Percentiles rank a stretch among this genome's conserved stretches.
These are phyloP conservation scores for Penicillium sp. DNA, from an alignment of 2,329 filamentous ascomycete genomes.

Conservation along the genomic window DNA sequence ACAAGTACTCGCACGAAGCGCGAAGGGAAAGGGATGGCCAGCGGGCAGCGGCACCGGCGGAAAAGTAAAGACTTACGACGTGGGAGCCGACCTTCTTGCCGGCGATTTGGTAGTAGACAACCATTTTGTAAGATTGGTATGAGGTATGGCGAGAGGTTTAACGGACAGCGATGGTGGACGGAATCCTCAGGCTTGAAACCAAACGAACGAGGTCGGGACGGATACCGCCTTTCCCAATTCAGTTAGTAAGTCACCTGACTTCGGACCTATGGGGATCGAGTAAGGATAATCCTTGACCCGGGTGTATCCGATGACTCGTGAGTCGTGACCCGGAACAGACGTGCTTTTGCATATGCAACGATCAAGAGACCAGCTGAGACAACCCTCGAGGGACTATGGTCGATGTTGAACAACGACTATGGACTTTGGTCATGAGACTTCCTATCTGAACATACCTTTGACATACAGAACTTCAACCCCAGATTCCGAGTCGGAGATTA, in stretches of 20 bases:
- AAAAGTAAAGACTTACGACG: slow-evolving; percentile 41
- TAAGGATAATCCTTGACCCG: not conserved
- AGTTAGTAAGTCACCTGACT: slow-evolving; percentile 19
- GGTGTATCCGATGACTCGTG: slow-evolving; percentile 13
- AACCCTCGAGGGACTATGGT: not conserved
- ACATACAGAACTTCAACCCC: not conserved
- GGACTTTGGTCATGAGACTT: not conserved
- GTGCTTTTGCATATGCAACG: not conserved
- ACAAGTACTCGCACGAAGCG: slow-evolving; percentile 13
- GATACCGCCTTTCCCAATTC: slow-evolving; percentile 20
- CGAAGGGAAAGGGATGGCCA: slow-evolving; percentile 23
- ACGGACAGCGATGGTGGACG: slow-evolving; percentile 28
- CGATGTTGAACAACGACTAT: not conserved
- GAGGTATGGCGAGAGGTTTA: slow-evolving; percentile 22
- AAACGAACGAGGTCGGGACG: slow-evolving; percentile 26
- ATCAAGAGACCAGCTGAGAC: not conserved
- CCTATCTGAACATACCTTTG: not conserved
- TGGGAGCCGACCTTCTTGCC: slow-evolving; percentile 53
- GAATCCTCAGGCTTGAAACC: slow-evolving; percentile 25
- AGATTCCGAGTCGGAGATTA: slow-evolving; percentile 8
- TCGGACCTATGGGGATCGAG: not conserved
- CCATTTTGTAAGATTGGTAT: slow-evolving; percentile 44
- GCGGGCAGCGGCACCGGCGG: slow-evolving; percentile 2
- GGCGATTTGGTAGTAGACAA: slow-evolving; percentile 50
- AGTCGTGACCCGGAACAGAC: slow-evolving; percentile 17